Evolutionary conservation across 176 grass and related monocot species (phyloP).

Genomic region (Ananas comosus): DNA sequence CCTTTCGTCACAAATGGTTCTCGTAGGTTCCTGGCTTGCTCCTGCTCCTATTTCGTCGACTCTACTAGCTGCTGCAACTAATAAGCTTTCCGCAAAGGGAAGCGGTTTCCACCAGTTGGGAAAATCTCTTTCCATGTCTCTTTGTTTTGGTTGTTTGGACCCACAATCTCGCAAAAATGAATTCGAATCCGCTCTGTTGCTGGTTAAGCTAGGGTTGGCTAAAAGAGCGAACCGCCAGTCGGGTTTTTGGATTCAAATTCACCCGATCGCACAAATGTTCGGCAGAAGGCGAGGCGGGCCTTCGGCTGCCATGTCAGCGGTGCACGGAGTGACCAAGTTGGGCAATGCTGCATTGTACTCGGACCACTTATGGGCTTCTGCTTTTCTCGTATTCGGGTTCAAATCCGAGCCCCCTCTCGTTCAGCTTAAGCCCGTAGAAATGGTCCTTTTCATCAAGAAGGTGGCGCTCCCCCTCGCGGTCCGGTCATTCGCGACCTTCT

Average conservation of each 20-base stretch:
- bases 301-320: slow-evolving; percentile 38
- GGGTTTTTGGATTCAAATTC: slow-evolving; percentile 91
- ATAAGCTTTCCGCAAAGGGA: slow-evolving; percentile 61
- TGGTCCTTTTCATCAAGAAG: slow-evolving; percentile 91
- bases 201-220: slow-evolving; percentile 87
- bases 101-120: slow-evolving; percentile 61
- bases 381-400: slow-evolving; percentile 93
- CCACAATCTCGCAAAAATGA: slow-evolving; percentile 68
- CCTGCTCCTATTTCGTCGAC: slow-evolving; percentile 66
- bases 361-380: slow-evolving; percentile 87
- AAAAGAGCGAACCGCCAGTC: slow-evolving; percentile 60
- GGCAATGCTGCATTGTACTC: slow-evolving; percentile 61
- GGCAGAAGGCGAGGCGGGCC: slow-evolving; percentile 76
- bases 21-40: slow-evolving; percentile 80
- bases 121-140: slow-evolving; percentile 57
- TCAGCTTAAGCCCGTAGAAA: slow-evolving; percentile 66
- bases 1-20: slow-evolving; percentile 75
- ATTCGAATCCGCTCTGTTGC: slow-evolving; percentile 73
- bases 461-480: slow-evolving; percentile 74
- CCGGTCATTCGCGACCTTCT: slow-evolving; percentile 84
- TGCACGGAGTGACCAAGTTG: slow-evolving; percentile 64
- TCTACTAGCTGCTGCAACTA: slow-evolving; percentile 61
- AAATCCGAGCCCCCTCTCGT: slow-evolving; percentile 76
- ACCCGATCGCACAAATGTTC: slow-evolving; percentile 71
- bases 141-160: slow-evolving; percentile 69